Base-by-base conservation (phyloP, 805 yeast genomes). In the Pichia rugopelliculosa region DNA sequence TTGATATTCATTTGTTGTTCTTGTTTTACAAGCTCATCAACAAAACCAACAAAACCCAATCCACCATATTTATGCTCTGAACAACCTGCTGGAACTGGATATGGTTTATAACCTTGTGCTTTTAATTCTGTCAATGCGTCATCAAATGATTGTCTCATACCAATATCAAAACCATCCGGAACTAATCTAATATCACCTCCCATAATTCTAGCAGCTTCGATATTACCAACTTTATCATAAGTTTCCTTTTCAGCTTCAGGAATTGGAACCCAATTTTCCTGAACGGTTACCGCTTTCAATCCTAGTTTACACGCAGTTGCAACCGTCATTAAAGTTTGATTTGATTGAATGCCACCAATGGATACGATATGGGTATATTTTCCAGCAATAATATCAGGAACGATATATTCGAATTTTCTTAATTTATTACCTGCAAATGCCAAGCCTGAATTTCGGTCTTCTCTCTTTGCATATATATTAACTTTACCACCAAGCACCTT, bases 11-110 rank as follows among this genome's bases (percentile, higher is more conserved):
- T 43, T 48, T 57, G 57, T 41, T 64, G 64, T 50, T 64, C 69
- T 54, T 64, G 69, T 45, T 64, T 52, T 22, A 63, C 49, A 33
- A 65, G 58, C 51, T 65, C 69, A 50, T 65, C 64, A 20, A 59
- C 69, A 52, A 62, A 65, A 23, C 67, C 67, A 40, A 65, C 69
- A 41, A 65, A 65, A 36, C 69, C 69, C 40, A 65, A 55, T 41
- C 68, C 69, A 49, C 69, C 69, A 42, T 59, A 62, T 36, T 60
- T 60, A 47, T 65, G 69, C 48, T 65, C 69, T 21, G 69, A 65
- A 47, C 68, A 64, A 36, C 68, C 69, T 6, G 69, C 69, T 42
- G 69, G 69, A 49, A 65, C 67, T 15, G 69, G 66, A 41, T 61
- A 65, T 40, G 69, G 69, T 40, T 65, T 65, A 46, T 52, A 57